Percentiles rank a stretch among this genome's conserved stretches.
These are phyloP conservation scores for Apiospora saccharicola DNA, from an alignment of 2,329 filamentous ascomycete genomes.

Conservation along the genomic window DNA sequence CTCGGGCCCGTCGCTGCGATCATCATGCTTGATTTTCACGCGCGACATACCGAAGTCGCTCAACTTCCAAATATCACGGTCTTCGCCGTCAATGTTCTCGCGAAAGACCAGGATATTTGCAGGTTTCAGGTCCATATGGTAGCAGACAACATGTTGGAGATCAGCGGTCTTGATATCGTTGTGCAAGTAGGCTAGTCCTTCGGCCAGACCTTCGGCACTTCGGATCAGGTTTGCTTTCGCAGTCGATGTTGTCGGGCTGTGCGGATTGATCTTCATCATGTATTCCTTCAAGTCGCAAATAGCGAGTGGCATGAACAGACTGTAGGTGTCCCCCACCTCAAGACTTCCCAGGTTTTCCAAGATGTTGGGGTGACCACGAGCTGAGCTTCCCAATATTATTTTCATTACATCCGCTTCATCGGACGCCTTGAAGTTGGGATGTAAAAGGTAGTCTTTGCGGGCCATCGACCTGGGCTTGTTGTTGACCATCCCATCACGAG, in stretches of 20 bases:
- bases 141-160: constrained; percentile 44
- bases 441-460: constrained; percentile 47
- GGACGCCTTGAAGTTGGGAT: constrained; percentile 33
- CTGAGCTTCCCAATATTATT: constrained; percentile 43
- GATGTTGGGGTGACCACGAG: constrained; percentile 43
- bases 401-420: constrained; percentile 45
- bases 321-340: constrained; percentile 43
- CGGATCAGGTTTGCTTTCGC: constrained; percentile 39
- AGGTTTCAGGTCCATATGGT: constrained; percentile 51
- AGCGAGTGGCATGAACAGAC: constrained; percentile 50
- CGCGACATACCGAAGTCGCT: constrained; percentile 52
- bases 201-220: constrained; percentile 43
- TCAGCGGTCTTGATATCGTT: constrained; percentile 40
- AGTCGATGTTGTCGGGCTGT: constrained; percentile 30
- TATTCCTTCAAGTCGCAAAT: constrained; percentile 47
- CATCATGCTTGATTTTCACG: constrained; percentile 39
- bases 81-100: constrained; percentile 27
- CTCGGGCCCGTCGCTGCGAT: constrained; percentile 33
- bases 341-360: constrained; percentile 47
- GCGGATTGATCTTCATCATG: constrained; percentile 39
- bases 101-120: constrained; percentile 45
- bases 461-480: constrained; percentile 39
- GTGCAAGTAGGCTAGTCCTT: constrained; percentile 47
- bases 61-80: constrained; percentile 46
- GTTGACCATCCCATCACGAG: constrained; percentile 28